Evolutionary conservation across 78 protist species (phyloP), one percentile per base, ranked within the genome.

Genomic region (Anaeramoeba flamelloides): DNA sequence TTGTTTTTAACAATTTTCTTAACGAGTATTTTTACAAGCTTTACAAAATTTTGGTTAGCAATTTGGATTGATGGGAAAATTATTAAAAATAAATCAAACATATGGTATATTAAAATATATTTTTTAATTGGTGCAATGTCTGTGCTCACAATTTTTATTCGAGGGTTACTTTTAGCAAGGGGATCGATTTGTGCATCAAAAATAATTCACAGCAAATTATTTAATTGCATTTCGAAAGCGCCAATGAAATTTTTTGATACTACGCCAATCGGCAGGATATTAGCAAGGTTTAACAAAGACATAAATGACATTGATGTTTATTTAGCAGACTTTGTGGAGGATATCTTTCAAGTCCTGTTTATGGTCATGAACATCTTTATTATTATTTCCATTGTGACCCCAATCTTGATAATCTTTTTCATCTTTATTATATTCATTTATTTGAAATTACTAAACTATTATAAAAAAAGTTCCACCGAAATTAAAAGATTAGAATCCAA

Each of bases 271-370:
- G 99, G 99, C 17, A 88, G 99, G 40, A 86, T 97, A 36, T 36
- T 94, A 69, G 92, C 91, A 86, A 89, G 99, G 38, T 97, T 97
- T 89, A 74, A 90, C n/a, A 38, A 39, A 30, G 89, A 81, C 17
- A 53, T 53, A 26, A 53, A 26, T 8, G 69, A 53, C 17, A 26
- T 53, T 8, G 69, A 53, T 53, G 34, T 53, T 53, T 53, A 8
- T 8, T 26, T 53, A 53, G 8, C 69, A 53, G 8, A 8, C 69
- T 53, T 53, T 53, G 8, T 53, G 34, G 17, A 8, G 8, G 8
- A 53, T 53, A 26, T 53, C 17, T 26, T 53, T 17, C 8, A 8
- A 26, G 34, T 26, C 8, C 8, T 53, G 8, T 53, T 53, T 8
- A 17, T 53, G 8, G 8, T 53, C 34, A 53, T 53, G 8, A 26